Base-by-base conservation (phyloP, 2,329 filamentous ascomycete genomes). In the Fusarium nematophilum region DNA sequence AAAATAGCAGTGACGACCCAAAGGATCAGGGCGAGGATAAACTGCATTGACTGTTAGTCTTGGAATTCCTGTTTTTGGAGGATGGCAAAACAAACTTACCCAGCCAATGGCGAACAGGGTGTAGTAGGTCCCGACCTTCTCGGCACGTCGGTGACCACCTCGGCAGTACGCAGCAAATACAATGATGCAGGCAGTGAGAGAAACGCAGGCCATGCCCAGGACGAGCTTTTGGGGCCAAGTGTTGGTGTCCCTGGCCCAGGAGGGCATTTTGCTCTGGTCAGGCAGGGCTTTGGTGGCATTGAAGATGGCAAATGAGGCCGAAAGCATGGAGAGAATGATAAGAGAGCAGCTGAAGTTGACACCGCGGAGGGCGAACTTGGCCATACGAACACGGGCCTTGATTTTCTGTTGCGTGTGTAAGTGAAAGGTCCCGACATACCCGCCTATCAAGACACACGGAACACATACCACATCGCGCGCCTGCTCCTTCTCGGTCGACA, bases 271-370 rank as follows among this genome's bases (percentile, higher is more conserved):
- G 80, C 92, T 97, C 64, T 94, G 86, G 11, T 86, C 71, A 27
- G 93, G 86, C 2, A 99, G 81, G 13, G 78, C 48, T 72, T 86
- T 91, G 55, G 95, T 97, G 43, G 93, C 86, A 75, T 95, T 92
- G 86, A 99, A 99, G 75, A 99, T 93, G 66, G 88, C 81, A 71
- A 99, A 91, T 4, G 92, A 92, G n/a, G 92, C 86, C 11, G 90
- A 88, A 48, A 99, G 81, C 86, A 99, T 94, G 59, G 93, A 83
- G 53, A 99, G 85, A 64, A 99, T 92, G 73, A 99, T 97, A 57
- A 98, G 83, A 75, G 91, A 94, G 82, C 95, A 99, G 76, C 92
- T 93, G 77, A 99, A 98, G 83, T 94, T 97, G 78, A 98, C 91
- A 52, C 92, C 90, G 64, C 95, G 90, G n/a, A 99, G 88, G 60